Evolutionary conservation across 306 rosid species (phyloP).

Genomic region (Rubus parviflorus): DNA sequence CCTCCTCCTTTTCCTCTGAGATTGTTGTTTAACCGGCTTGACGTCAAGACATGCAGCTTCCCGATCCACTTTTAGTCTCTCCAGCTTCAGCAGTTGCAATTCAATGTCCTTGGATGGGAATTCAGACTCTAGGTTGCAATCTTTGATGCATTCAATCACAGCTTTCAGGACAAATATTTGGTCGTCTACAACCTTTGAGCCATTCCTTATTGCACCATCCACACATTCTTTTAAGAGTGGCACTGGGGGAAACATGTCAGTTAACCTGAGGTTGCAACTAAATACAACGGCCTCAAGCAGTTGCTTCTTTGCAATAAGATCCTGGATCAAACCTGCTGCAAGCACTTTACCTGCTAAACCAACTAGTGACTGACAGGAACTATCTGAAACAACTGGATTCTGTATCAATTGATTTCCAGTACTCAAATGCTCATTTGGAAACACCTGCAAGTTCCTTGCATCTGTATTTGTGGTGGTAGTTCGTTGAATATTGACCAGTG

Average conservation of each 20-base stretch:
- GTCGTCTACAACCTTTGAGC: conserved; percentile 22
- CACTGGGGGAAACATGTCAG: conserved; percentile 40
- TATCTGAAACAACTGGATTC: conserved; percentile 7
- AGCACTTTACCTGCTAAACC: conserved; percentile 4
- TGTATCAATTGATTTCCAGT: background rate
- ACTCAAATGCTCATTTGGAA: background rate
- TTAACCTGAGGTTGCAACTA: conserved; percentile 47
- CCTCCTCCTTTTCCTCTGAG: background rate
- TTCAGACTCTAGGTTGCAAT: conserved; percentile 37
- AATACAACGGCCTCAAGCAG: conserved; percentile 52
- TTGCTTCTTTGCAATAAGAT: conserved; percentile 37
- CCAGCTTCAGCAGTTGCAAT: conserved; percentile 27
- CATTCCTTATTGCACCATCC: conserved; percentile 8
- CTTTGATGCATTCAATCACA: conserved; percentile 40
- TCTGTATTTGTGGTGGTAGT: conserved; percentile 13
- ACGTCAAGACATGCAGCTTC: background rate
- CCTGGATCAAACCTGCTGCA: conserved; percentile 38
- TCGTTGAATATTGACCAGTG: conserved; percentile 13
- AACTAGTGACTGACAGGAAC: background rate
- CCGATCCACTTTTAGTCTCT: conserved; percentile 24
- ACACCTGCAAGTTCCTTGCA: conserved; percentile 24
- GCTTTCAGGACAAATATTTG: conserved; percentile 37
- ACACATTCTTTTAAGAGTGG: conserved; percentile 32
- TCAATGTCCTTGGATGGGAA: conserved; percentile 31
- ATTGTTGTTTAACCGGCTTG: background rate